These are phyloP conservation scores for Stagonosporopsis rhizophila DNA, from an alignment of 2,329 filamentous ascomycete genomes.

Conservation along the genomic window DNA sequence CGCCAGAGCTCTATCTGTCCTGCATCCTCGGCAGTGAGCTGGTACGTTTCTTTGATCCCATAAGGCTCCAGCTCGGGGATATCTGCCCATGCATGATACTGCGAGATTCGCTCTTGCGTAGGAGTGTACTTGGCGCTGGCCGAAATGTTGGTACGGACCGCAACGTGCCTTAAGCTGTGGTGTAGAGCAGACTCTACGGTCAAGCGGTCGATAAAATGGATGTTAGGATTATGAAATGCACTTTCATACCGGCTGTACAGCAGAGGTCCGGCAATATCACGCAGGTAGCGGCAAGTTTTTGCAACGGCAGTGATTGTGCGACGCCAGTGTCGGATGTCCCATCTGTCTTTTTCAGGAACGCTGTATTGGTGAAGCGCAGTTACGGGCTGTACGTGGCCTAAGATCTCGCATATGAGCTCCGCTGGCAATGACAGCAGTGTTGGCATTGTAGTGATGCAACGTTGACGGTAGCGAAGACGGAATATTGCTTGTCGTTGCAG, in stretches of 20 bases:
- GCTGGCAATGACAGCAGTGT: neutral
- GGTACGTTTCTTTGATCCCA: neutral
- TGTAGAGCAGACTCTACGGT: neutral
- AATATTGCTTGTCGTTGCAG: neutral
- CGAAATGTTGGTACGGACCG: neutral
- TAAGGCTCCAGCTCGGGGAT: neutral
- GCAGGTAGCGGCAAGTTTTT: neutral
- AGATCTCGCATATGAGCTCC: neutral
- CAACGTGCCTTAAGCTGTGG: neutral
- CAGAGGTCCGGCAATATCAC: neutral
- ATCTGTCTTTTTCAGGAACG: neutral
- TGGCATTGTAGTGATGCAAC: neutral
- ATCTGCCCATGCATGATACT: neutral
- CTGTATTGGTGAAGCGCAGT: neutral
- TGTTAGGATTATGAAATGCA: neutral
- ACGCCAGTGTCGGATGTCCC: constrained; percentile 3
- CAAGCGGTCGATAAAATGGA: neutral
- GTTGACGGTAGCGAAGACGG: neutral
- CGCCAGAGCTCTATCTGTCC: neutral
- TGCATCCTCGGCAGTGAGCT: neutral
- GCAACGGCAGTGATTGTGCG: constrained; percentile 1
- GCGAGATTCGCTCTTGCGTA: neutral
- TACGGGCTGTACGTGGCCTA: neutral
- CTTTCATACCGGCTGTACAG: constrained; percentile 2
- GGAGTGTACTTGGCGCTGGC: neutral